phyloP scores from a whole-genome alignment of 2,329 filamentous ascomycete genomes.

The Trichophyton benhamiae region DNA sequence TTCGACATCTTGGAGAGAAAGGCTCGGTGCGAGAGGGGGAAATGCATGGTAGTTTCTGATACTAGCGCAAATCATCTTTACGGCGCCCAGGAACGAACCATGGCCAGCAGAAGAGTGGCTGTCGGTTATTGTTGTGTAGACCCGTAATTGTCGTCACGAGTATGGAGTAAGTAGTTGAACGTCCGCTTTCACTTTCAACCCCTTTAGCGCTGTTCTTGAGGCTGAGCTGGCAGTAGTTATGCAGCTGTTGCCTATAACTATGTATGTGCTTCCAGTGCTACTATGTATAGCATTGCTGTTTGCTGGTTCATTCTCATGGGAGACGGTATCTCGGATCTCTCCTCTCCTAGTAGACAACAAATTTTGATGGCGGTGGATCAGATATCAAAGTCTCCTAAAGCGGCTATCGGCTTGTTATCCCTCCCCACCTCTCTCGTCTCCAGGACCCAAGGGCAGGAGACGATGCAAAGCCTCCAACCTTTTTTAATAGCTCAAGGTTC shows the following conservation, averaged over 20 bases:
- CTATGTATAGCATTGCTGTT: too few relatives aligned
- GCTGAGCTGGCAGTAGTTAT: neutral
- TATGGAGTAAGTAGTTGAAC: neutral
- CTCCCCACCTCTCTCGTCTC: neutral
- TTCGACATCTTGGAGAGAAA: neutral
- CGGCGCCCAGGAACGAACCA: neutral
- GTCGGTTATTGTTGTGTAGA: neutral
- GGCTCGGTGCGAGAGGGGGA: neutral
- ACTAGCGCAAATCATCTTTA: neutral
- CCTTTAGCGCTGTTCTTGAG: neutral
- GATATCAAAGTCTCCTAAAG: neutral
- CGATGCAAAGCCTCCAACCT: neutral
- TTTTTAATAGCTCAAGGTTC: conserved; percentile 2
- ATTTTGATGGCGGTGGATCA: neutral
- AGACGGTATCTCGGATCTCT: too few relatives aligned
- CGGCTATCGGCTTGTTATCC: neutral
- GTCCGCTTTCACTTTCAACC: too few relatives aligned
- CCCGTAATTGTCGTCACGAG: neutral
- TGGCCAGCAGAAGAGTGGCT: neutral
- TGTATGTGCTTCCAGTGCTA: too few relatives aligned
- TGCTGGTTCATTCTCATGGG: too few relatives aligned
- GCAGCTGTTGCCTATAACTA: too few relatives aligned
- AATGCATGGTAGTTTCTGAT: neutral
- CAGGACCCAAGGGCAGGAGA: neutral
- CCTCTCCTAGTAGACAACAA: too few relatives aligned